Conservation (phyloP, 2,329 filamentous ascomycete species). For the Botrytis deweyae region DNA sequence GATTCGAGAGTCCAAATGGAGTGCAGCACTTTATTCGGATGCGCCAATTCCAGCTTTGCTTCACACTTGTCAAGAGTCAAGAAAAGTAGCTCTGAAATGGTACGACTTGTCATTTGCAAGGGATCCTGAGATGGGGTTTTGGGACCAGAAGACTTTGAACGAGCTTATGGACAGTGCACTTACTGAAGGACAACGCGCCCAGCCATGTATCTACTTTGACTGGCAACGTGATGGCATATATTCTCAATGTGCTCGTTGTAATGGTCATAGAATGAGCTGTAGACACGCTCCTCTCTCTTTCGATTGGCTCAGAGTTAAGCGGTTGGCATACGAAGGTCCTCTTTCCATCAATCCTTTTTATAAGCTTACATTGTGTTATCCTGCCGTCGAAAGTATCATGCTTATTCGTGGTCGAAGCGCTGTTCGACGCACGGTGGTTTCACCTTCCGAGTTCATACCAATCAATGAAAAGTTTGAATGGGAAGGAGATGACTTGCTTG, state of each 20-base stretch:
- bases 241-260: background rate
- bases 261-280: background rate
- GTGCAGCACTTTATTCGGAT: background rate
- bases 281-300: slow-evolving; percentile 3
- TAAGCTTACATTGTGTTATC: slow-evolving; percentile 4
- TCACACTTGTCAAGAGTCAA: slow-evolving; percentile 4
- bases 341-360: slow-evolving; percentile 3
- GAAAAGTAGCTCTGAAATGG: background rate
- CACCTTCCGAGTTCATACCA: background rate
- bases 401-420: background rate
- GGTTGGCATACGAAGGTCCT: background rate
- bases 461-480: background rate
- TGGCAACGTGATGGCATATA: slow-evolving; percentile 9
- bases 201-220: background rate
- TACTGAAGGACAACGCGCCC: background rate
- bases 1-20: slow-evolving; percentile 2
- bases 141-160: background rate
- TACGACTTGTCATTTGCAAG: slow-evolving; percentile 9
- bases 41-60: slow-evolving; percentile 2
- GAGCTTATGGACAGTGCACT: background rate
- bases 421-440: background rate
- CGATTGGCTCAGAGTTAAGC: background rate
- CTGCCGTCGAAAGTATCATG: background rate
- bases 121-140: background rate
- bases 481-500: background rate